Conservation (phyloP, 1,139 yeast species). For the Taphrina confusa region DNA sequence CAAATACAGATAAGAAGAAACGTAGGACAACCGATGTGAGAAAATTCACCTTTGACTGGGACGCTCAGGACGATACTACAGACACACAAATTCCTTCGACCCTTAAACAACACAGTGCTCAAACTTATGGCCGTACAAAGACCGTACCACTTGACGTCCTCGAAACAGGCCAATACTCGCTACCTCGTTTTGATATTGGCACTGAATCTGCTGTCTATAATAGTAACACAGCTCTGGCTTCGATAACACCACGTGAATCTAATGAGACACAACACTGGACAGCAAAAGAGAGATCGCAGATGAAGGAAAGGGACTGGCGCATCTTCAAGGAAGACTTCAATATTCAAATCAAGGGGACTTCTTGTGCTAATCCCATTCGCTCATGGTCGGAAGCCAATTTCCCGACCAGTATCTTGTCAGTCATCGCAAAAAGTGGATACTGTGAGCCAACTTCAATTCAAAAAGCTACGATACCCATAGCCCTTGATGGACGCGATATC, state of each 20-base stretch:
- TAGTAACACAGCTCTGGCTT: too few relatives aligned
- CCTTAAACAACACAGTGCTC: constrained; percentile 37
- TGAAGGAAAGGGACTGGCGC: constrained; percentile 89
- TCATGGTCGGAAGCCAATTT: constrained; percentile 67
- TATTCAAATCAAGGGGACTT: constrained; percentile 58
- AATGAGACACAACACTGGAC: constrained; percentile 63
- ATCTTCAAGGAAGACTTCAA: constrained; percentile 76
- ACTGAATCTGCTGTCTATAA: too few relatives aligned
- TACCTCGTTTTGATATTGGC: too few relatives aligned
- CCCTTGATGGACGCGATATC: constrained; percentile 61
- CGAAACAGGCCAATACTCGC: too few relatives aligned
- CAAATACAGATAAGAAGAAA: constrained; percentile 36
- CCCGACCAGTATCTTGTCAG: constrained; percentile 51
- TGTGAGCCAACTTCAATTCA: constrained; percentile 83
- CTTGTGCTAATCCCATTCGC: constrained; percentile 63
- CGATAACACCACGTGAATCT: too few relatives aligned
- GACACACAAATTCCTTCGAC: constrained; percentile 44
- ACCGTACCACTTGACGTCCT: too few relatives aligned
- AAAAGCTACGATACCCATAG: constrained; percentile 80
- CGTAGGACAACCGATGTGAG: constrained; percentile 39
- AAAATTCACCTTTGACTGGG: constrained; percentile 74
- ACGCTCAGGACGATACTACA: constrained; percentile 64
- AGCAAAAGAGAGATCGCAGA: constrained; percentile 59
- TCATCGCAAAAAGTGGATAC: constrained; percentile 53
- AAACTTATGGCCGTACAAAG: constrained; percentile 41